Base-by-base conservation (phyloP, 2,329 filamentous ascomycete species). In the Microdochium nivale region DNA sequence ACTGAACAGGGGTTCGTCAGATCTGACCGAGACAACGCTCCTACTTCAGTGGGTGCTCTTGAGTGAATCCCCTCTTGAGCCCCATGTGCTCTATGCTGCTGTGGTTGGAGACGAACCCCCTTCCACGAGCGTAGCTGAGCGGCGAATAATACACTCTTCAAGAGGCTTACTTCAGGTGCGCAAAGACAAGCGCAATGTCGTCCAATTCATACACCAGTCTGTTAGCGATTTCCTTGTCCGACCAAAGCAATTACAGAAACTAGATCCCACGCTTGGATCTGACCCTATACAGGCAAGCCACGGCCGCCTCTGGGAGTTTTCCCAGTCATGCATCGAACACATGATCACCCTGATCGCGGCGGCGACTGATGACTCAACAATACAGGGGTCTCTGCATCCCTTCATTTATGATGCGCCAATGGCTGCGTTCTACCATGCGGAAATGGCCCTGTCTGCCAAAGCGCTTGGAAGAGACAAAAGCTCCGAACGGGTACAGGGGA, bases 121-220 rank as follows among this genome's bases (percentile, higher is more conserved):
- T 5, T 37, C 50, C 2, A 40, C 33, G 23, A 13, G 52, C n/a
- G 8, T 49, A 10, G 47, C 56, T 14, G 16, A 37, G 32, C 27
- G 51, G 3, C 52, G 47, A 49, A 56, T 57, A 16, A 53, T 47
- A 3, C 53, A 9, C 8, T 1, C 14, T 2, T 58, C 52, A 9
- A 53, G 47, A 23, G 56, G 56, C 25, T 48, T 58, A 11, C n/a
- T 56, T 9, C 54, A 57, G 47, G 43, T 57, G 7, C 30, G 50
- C 13, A 27, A 25, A 27, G 23, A 23, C 3, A 23, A 24, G 19
- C 33, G 7, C 5, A 13, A 49, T 8, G 23, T n/a, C 5, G 54
- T 53, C 3, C 56, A 56, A 43, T 58, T 58, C n/a, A 58, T 58
- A 27, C 56, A 58, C 40, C 25, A 52, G 14, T 56, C 54, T 2